Base-by-base conservation (phyloP, 331 rosid species). In the Rhamnella rubrinervis region DNA sequence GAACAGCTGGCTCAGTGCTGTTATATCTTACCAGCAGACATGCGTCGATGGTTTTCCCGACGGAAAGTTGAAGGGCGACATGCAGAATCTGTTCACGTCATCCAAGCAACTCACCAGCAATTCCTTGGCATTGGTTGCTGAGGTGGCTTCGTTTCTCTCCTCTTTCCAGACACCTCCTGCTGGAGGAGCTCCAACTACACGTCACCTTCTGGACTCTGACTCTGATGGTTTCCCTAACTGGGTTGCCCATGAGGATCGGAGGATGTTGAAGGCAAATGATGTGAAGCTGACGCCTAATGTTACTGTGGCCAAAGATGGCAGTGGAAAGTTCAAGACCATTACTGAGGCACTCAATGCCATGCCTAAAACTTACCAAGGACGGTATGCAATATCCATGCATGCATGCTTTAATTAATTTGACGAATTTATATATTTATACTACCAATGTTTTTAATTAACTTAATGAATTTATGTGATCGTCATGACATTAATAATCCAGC, bases 1-100 rank as follows among this genome's bases (percentile, higher is more conserved):
- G 12, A 86, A 86, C 78, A 87, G 84, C 55, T 95, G 97, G 96
- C 66, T 95, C 0, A 95, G 99, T 68, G 97, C 96, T 2, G 96
- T 89, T 17, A 91, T 89, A 59, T 76, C 96, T 17, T 95, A 87
- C 78, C 91, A 80, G 23, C 86, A 87, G 11, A 80, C 90, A 0
- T 95, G 99, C 57, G 21, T 91, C 0, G 99, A 95, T 56, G 98
- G 97, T 21, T 89, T 91, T 41, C 85, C 89, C 0, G 85, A 80
- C 1, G 96, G 89, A 4, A 76, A 95, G 25, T 2, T 51, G 61
- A 91, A 86, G 87, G 44, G 8, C 1, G 81, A 82, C 1, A 74
- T 89, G 65, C 23, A 72, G 60, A 74, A 59, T 6, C 47, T 62
- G 2, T 70, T 91, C 56, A 13, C 69, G 50, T 76, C 71, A 31